phyloP scores from a whole-genome alignment of 768 basidiomycete genomes.

The Russula brevipes region DNA sequence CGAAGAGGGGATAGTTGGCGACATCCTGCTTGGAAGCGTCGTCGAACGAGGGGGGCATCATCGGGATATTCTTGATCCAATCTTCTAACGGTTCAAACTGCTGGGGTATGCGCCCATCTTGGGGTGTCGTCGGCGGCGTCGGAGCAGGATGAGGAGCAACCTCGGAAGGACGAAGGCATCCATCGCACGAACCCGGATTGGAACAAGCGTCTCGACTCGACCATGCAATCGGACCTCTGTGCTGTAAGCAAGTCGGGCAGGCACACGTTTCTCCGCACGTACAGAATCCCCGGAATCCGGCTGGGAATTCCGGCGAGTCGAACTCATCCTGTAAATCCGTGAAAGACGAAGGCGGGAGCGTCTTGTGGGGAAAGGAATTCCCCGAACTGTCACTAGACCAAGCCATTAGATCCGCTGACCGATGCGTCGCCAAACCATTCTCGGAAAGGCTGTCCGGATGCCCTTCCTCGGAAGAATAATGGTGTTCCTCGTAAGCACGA shows the following conservation, averaged over 20 bases:
- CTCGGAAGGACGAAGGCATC: conserved; percentile 19
- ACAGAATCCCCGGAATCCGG: conserved; percentile 21
- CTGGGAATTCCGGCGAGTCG: conserved; percentile 14
- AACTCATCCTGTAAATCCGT: conserved; percentile 15
- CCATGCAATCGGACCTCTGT: conserved; percentile 22
- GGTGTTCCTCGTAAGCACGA: conserved; percentile 51
- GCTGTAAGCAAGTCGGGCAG: conserved; percentile 22
- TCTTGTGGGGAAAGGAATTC: conserved; percentile 6
- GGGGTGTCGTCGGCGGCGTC: conserved; percentile 26
- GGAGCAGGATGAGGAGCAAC: conserved; percentile 20
- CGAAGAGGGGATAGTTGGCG: not conserved
- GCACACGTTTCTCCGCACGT: conserved; percentile 23
- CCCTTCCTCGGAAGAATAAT: conserved; percentile 35
- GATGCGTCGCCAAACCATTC: conserved; percentile 6
- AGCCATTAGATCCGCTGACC: conserved; percentile 15
- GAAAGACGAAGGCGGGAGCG: conserved; percentile 1
- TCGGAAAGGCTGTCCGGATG: conserved; percentile 10
- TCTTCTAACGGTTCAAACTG: conserved; percentile 25
- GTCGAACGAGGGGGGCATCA: conserved; percentile 15
- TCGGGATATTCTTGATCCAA: conserved; percentile 23
- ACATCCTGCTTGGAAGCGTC: conserved; percentile 3
- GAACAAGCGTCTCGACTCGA: conserved; percentile 19
- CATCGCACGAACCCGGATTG: conserved; percentile 16
- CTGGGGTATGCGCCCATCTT: conserved; percentile 17
- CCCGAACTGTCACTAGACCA: conserved; percentile 22